Evolutionary conservation across 2,329 filamentous ascomycete genomes (phyloP), one percentile per base, ranked within the genome.

Genomic region (Stachybotrys elegans): DNA sequence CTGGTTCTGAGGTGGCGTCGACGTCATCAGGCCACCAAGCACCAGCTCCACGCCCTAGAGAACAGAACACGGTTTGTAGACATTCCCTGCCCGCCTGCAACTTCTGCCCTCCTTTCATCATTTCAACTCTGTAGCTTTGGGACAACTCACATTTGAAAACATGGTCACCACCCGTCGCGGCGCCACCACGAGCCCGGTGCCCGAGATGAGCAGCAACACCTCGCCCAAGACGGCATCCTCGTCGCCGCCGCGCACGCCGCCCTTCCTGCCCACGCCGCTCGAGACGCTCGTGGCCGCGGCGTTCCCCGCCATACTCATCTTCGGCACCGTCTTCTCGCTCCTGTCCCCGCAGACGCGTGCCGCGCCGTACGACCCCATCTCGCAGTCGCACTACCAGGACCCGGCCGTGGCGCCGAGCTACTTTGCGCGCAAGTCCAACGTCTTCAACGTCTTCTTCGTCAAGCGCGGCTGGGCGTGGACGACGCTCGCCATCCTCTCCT

Each of bases 391-490:
- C 65, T 65, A 72, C 4, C 74, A 72, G 65, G 67, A 71, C 62
- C 58, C 62, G n/a, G 60, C 64, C 32, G 63, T 73, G 5, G 79
- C 84, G 41, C 87, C 87, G 3, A 84, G 78, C 61, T 98, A 97
- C 72, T 98, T 98, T 63, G 92, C 93, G 38, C 85, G 85, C 56
- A 98, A 98, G 68, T 78, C 82, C 63, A 98, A 98, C 69, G 56
- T 96, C 42, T 86, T 97, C 77, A 98, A 98, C 62, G 66, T 86
- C 38, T 78, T 90, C 57, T 98, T 97, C 60, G 93, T 98, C 58
- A 98, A 98, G 73, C 75, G 87, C 43, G 92, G 92, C 48, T 98
- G 93, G 93, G 78, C 84, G 40, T 98, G 93, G 93, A 83, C 88
- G 22, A 90, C 87, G 0, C 61, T 79, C 9, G 84, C 88, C 1